Conservation (phyloP, 2,329 filamentous ascomycete genomes). For the Cylindrodendrum hubeiense region DNA sequence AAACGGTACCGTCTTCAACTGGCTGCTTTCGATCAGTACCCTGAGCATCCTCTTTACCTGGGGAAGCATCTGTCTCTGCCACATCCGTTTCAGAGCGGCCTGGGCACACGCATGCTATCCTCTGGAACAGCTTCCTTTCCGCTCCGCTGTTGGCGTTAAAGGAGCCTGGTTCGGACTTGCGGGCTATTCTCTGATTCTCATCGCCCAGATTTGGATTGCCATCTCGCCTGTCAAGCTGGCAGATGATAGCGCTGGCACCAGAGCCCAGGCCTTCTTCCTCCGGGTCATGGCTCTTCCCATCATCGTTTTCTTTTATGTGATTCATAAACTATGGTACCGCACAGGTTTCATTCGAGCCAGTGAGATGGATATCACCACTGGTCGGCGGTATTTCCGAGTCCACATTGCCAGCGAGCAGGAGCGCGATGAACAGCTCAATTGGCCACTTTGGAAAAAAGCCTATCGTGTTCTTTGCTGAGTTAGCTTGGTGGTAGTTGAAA, state of each 20-base stretch:
- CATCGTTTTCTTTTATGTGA: conserved; percentile 74
- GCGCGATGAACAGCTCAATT: conserved; percentile 75
- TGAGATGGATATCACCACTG: conserved; percentile 90
- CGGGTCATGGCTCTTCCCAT: conserved; percentile 77
- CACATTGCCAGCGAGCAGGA: conserved; percentile 78
- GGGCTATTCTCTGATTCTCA: conserved; percentile 81
- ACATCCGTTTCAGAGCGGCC: conserved; percentile 88
- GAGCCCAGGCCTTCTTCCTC: conserved; percentile 75
- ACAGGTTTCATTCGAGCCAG: conserved; percentile 74
- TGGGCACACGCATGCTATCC: conserved; percentile 77
- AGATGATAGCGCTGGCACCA: conserved; percentile 47
- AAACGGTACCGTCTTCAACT: background rate
- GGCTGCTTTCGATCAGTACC: conserved; percentile 76
- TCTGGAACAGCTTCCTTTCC: conserved; percentile 83
- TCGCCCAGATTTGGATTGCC: conserved; percentile 89
- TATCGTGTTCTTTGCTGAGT: conserved; percentile 67
- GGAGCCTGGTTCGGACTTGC: conserved; percentile 86
- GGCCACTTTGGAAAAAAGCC: conserved; percentile 81
- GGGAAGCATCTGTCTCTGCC: conserved; percentile 77
- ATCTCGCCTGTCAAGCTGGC: conserved; percentile 72
- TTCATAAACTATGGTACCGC: conserved; percentile 79
- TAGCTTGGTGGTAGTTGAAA: background rate
- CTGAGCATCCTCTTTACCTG: conserved; percentile 71
- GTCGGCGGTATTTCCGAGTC: conserved; percentile 85
- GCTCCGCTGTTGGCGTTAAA: conserved; percentile 79